phyloP scores from a whole-genome alignment of 768 basidiomycete species.

The Russula ochroleuca region DNA sequence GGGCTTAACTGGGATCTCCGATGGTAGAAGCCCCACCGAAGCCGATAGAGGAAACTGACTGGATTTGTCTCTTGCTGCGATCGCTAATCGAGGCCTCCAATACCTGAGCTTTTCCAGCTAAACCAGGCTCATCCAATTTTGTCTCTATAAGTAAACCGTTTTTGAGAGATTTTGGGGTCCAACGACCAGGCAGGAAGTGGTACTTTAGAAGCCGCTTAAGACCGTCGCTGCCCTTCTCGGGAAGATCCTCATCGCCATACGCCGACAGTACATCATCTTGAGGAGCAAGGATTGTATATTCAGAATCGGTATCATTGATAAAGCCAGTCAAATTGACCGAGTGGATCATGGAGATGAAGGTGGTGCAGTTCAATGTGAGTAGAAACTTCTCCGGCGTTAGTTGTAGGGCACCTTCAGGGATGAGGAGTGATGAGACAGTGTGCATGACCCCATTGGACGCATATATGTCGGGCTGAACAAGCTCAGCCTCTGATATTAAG shows the following conservation, averaged over 20 bases:
- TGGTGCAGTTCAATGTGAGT: slow-evolving; percentile 84
- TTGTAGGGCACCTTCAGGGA: slow-evolving; percentile 69
- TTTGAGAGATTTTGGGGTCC: slow-evolving; percentile 63
- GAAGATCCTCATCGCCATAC: slow-evolving; percentile 50
- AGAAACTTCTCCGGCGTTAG: slow-evolving; percentile 95
- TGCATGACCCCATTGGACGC: slow-evolving; percentile 95
- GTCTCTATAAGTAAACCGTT: slow-evolving; percentile 78
- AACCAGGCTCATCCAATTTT: slow-evolving; percentile 64
- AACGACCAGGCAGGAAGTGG: slow-evolving; percentile 85
- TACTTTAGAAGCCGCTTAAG: slow-evolving; percentile 74
- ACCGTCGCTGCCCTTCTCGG: slow-evolving; percentile 60
- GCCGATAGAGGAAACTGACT: slow-evolving; percentile 55
- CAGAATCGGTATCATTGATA: slow-evolving; percentile 61
- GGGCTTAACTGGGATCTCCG: slow-evolving; percentile 63
- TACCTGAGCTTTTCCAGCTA: slow-evolving; percentile 68
- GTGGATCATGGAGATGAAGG: slow-evolving; percentile 84
- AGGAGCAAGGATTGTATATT: slow-evolving; percentile 90
- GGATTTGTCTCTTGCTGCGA: slow-evolving; percentile 44
- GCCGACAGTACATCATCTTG: slow-evolving; percentile 75
- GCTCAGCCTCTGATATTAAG: slow-evolving; percentile 51
- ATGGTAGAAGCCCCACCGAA: slow-evolving; percentile 84
- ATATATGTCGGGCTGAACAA: slow-evolving; percentile 79
- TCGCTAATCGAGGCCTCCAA: slow-evolving; percentile 59
- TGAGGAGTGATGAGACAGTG: slow-evolving; percentile 75
- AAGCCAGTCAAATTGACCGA: slow-evolving; percentile 69